phyloP scores from a whole-genome alignment of 345 rosid species.

The Odontarrhena argentea region DNA sequence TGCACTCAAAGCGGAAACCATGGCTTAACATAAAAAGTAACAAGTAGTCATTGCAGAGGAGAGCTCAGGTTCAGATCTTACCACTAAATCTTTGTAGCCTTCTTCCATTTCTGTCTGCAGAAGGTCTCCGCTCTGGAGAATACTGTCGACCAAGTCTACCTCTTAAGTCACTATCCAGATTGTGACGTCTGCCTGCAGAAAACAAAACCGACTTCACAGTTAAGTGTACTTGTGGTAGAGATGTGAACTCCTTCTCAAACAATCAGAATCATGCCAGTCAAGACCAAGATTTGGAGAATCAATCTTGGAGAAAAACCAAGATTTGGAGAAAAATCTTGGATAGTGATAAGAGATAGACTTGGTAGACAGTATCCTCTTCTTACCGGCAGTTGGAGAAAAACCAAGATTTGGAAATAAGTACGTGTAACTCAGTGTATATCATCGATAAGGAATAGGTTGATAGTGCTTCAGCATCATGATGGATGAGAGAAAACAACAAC shows the following conservation, averaged over 20 bases:
- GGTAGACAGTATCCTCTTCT: slow-evolving; percentile 37
- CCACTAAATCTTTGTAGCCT: slow-evolving; percentile 50
- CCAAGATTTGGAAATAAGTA: slow-evolving; percentile 37
- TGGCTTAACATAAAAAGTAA: too few species aligned
- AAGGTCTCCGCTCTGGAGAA: slow-evolving; percentile 63
- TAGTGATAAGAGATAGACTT: too few species aligned
- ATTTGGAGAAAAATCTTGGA: too few species aligned
- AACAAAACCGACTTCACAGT: slow-evolving; percentile 38
- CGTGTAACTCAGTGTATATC: slow-evolving; percentile 43
- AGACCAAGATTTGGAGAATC: background rate
- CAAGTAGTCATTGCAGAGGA: too few species aligned
- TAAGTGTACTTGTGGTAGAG: slow-evolving; percentile 32
- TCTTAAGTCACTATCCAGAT: slow-evolving; percentile 76
- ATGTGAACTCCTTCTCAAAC: slow-evolving; percentile 32
- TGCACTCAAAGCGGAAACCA: too few species aligned
- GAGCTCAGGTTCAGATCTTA: slow-evolving; percentile 40
- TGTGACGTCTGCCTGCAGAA: slow-evolving; percentile 63
- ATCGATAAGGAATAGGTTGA: slow-evolving; percentile 43
- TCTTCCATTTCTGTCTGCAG: slow-evolving; percentile 58
- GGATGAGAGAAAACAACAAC: slow-evolving; percentile 50
- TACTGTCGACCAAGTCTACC: slow-evolving; percentile 71
- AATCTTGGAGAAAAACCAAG: too few species aligned
- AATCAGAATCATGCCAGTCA: slow-evolving; percentile 36
- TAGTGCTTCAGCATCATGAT: slow-evolving; percentile 47
- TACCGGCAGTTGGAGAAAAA: slow-evolving; percentile 49